Evolutionary conservation across 495 filamentous ascomycete genomes (phyloP), one percentile per base, ranked within the genome.

Genomic region (Xylaria nigripes): DNA sequence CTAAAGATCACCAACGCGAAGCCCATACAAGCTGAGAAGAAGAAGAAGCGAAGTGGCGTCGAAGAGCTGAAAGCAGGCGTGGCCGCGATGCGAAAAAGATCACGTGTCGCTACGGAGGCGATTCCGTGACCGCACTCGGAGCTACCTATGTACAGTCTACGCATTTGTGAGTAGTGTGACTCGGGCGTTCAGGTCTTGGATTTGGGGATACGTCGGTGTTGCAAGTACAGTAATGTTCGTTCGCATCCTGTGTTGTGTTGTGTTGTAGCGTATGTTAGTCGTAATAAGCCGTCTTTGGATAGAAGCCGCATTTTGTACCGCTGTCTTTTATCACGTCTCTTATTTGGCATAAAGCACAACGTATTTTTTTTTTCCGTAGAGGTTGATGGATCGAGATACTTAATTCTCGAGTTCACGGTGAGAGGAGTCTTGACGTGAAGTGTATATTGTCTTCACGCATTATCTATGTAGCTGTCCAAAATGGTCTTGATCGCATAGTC

Each of bases 1-100:
- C 67, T 90, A 46, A 82, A 82, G 57, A 82, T 87, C n/a, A 74
- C 77, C 5, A 70, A 84, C 40, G 80, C 90, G 6, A 78, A 81
- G 58, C 89, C 90, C 7, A 30, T 36, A 32, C 49, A 61, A 6
- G n/a, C 19, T 32, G 3, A 38, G 27, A 58, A 51, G 18, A 66
- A 63, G 29, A 54, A 54, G 23, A 61, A 64, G 56, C 56, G 61
- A 22, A 56, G 47, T 16, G 47, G 54, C n/a, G 47, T 50, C 27
- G 38, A 50, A 16, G 29, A 50, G 38, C 25, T 56, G 2, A 45
- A 44, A n/a, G 46, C 19, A 15, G 54, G 54, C 25, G 54, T 61
- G 30, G 57, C 56, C 8, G 55, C 61, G 40, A 56, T 54, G 38
- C 53, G 58, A 3, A 63, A 40, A 36, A 4, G 47, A 30, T 52